Evolutionary conservation across 2,329 filamentous ascomycete species (phyloP), one percentile per base, ranked within the genome.

Genomic region (Penicillium polonicum): DNA sequence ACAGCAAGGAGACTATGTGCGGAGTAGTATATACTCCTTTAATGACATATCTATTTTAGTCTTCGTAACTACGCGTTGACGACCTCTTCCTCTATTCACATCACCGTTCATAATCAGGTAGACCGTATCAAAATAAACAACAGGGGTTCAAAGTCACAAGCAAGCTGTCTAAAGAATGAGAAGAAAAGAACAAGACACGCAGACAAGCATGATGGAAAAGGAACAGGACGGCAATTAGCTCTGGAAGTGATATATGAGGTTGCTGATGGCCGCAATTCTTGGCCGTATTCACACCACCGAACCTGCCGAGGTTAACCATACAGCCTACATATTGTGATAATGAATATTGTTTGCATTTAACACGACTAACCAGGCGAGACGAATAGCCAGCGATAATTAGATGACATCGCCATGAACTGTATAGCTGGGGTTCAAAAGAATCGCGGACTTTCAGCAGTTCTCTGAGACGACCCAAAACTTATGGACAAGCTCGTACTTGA

Each of bases 241-340:
- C 15, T 46, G 8, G 12, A 38, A 17, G 13, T 38, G 8, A 8
- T 13, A 8, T 13, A 29, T 21, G 1, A 4, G n/a, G 23, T 31
- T 29, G 29, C 29, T 12, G 23, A 31, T 52, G 53, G 53, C 53
- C 53, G 46, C 48, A 44, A 44, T 31, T 44, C 1, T 2, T 13
- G 0, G 5, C 53, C 9, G 39, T 38, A 45, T 43, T 51, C 48
- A 31, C 39, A 59, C 52, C 64, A 66, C 68, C 65, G 63, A 61
- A 60, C 61, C 69, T 69, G 63, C 71, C 71, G 71, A 73, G 71
- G 71, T 72, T 69, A 72, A 59, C 45, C 52, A 59, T 60, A 46
- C 49, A 60, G 60, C 48, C 51, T 61, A 46, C 44, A 41, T 39
- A 44, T 36, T 36, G 36, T 17, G 36, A 42, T 23, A 27, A 33